A percentile compares a stretch with the other conserved stretches of the same genome.
phyloP scores from a whole-genome alignment of 176 grass and related monocot genomes.

The Oryza coarctata region DNA sequence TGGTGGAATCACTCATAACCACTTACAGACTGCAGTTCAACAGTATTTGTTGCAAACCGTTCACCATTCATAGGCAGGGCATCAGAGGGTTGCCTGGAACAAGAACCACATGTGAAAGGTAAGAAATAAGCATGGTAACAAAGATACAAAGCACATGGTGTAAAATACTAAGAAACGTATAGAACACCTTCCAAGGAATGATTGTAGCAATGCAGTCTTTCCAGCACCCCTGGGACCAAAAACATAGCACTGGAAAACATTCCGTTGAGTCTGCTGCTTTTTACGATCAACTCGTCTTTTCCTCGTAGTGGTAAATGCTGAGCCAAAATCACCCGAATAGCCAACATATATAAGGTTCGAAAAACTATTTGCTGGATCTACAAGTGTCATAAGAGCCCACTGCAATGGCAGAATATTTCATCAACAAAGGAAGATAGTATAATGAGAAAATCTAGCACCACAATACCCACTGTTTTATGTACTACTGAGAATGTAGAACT shows the following conservation, averaged over 20 bases:
- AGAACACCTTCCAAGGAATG: slow-evolving; percentile 80
- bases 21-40: slow-evolving; percentile 76
- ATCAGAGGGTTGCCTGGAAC: slow-evolving; percentile 73
- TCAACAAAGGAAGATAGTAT: slow-evolving; percentile 20
- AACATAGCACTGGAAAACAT: slow-evolving; percentile 86
- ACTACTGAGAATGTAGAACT: background rate
- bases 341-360: slow-evolving; percentile 93
- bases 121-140: background rate
- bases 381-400: slow-evolving; percentile 98
- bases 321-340: slow-evolving; percentile 63
- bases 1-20: background rate
- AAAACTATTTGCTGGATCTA: slow-evolving; percentile 77
- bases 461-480: slow-evolving; percentile 9
- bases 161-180: background rate
- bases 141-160: background rate
- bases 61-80: slow-evolving; percentile 58
- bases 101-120: slow-evolving; percentile 3
- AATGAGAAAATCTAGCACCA: background rate
- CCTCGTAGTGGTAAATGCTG: slow-evolving; percentile 80
- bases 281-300: slow-evolving; percentile 95
- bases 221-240: slow-evolving; percentile 87
- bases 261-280: slow-evolving; percentile 73
- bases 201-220: slow-evolving; percentile 79
- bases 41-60: slow-evolving; percentile 79
- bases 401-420: slow-evolving; percentile 39